These are phyloP conservation scores for Coleophoma eucalyptorum DNA, from an alignment of 2,329 filamentous ascomycete species.

Conservation along the genomic window DNA sequence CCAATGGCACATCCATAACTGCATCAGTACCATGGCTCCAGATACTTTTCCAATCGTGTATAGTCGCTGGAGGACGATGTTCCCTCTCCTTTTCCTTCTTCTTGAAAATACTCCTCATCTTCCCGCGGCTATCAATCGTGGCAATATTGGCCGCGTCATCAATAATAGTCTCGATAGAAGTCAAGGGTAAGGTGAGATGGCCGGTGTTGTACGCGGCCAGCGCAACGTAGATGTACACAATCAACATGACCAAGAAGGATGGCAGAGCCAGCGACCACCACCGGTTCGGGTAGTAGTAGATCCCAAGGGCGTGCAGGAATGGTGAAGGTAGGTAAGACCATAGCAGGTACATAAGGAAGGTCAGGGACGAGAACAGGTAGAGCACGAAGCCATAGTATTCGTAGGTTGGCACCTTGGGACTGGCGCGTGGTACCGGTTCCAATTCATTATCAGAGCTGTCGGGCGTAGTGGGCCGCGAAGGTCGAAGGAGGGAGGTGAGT, in stretches of 20 bases:
- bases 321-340: slow-evolving; percentile 85
- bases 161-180: slow-evolving; percentile 81
- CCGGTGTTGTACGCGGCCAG: slow-evolving; percentile 88
- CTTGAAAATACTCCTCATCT: slow-evolving; percentile 32
- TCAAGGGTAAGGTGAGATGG: slow-evolving; percentile 77
- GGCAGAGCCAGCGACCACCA: slow-evolving; percentile 97
- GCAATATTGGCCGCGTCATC: slow-evolving; percentile 87
- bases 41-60: slow-evolving; percentile 68
- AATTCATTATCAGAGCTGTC: slow-evolving; percentile 88
- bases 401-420: slow-evolving; percentile 95
- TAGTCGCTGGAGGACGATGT: slow-evolving; percentile 2
- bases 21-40: slow-evolving; percentile 96
- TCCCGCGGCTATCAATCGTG: slow-evolving; percentile 69
- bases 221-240: slow-evolving; percentile 92
- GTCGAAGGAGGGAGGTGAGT: slow-evolving; percentile 84
- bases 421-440: slow-evolving; percentile 73
- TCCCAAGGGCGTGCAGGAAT: slow-evolving; percentile 87
- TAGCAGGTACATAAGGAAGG: slow-evolving; percentile 70
- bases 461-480: slow-evolving; percentile 88
- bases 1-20: slow-evolving; percentile 93
- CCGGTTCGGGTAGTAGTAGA: slow-evolving; percentile 93
- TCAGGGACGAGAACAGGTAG: slow-evolving; percentile 82
- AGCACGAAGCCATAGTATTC: slow-evolving; percentile 99
- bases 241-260: slow-evolving; percentile 79
- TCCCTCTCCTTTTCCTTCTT: slow-evolving; percentile 31